These are phyloP conservation scores for Candida rishiriensis DNA, from an alignment of 805 yeast species.

Conservation along the genomic window DNA sequence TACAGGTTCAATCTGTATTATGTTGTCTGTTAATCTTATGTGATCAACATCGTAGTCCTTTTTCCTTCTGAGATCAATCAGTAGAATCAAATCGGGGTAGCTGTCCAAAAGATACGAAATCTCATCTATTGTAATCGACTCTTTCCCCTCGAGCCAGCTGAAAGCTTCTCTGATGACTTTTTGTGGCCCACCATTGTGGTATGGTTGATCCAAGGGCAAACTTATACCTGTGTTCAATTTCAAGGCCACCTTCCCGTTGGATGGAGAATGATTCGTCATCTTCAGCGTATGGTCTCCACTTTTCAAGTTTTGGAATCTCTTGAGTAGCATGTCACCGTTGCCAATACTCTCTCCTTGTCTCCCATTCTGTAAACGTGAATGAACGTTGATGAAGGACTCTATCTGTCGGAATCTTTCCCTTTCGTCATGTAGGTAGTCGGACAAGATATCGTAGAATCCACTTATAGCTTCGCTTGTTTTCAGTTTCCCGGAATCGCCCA, in stretches of 20 bases:
- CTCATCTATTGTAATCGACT: slow-evolving; percentile 15
- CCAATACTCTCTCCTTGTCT: background rate
- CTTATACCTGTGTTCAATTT: background rate
- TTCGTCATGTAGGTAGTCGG: slow-evolving; percentile 14
- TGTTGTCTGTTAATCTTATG: slow-evolving; percentile 46
- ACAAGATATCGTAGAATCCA: slow-evolving; percentile 17
- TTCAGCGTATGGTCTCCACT: slow-evolving; percentile 4
- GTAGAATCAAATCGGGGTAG: slow-evolving; percentile 37
- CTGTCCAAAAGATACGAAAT: slow-evolving; percentile 26
- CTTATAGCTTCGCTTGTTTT: slow-evolving; percentile 8
- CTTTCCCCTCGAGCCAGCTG: slow-evolving; percentile 6
- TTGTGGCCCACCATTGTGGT: too few species aligned
- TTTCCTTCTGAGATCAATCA: slow-evolving; percentile 69
- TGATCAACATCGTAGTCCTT: slow-evolving; percentile 60
- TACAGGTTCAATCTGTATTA: slow-evolving; percentile 75
- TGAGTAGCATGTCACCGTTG: slow-evolving; percentile 9
- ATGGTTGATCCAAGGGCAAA: too few species aligned
- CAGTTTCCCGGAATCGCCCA: slow-evolving; percentile 11
- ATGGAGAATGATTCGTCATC: background rate
- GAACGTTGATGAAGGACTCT: slow-evolving; percentile 6
- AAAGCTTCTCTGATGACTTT: slow-evolving; percentile 1
- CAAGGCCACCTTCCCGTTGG: background rate
- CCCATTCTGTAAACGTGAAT: background rate
- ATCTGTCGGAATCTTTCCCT: slow-evolving; percentile 14
- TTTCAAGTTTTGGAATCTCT: slow-evolving; percentile 20